Percentiles rank a stretch among this genome's conserved stretches.
phyloP scores from a whole-genome alignment of 2,329 filamentous ascomycete species.

The Bimuria novae-zelandiae region DNA sequence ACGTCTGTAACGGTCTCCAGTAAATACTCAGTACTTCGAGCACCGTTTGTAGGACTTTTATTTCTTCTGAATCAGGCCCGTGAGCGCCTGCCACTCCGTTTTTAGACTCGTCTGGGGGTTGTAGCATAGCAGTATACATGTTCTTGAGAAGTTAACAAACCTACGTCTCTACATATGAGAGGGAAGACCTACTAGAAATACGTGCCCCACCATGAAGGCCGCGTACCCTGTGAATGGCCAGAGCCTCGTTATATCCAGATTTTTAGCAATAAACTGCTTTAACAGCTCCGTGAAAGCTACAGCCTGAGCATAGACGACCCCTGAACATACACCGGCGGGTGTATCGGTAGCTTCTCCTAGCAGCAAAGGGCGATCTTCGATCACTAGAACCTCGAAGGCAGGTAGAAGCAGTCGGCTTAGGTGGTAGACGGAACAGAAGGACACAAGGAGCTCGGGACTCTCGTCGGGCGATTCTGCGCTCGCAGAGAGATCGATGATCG shows the following conservation, averaged over 20 bases:
- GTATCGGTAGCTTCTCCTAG: background rate
- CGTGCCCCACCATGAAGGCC: background rate
- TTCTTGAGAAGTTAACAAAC: background rate
- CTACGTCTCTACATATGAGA: no score
- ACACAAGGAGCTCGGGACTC: background rate
- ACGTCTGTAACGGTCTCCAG: background rate
- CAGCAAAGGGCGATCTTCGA: background rate
- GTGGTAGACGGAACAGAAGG: background rate
- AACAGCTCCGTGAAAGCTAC: background rate
- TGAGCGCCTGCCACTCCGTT: background rate
- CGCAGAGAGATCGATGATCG: background rate
- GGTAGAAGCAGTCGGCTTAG: background rate
- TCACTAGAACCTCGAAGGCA: background rate
- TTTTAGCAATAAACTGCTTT: background rate
- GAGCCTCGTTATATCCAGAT: background rate
- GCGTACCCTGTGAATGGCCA: slow-evolving; percentile 1
- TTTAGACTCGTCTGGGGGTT: no score
- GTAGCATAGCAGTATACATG: background rate
- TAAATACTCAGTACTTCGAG: background rate
- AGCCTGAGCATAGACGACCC: background rate
- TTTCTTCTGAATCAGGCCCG: background rate
- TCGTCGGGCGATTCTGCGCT: background rate
- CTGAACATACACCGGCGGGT: background rate
- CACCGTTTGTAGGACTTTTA: background rate
- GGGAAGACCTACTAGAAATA: background rate